Base-by-base conservation (phyloP, 108 stramenopile species). In the Cyclotella baltica region DNA sequence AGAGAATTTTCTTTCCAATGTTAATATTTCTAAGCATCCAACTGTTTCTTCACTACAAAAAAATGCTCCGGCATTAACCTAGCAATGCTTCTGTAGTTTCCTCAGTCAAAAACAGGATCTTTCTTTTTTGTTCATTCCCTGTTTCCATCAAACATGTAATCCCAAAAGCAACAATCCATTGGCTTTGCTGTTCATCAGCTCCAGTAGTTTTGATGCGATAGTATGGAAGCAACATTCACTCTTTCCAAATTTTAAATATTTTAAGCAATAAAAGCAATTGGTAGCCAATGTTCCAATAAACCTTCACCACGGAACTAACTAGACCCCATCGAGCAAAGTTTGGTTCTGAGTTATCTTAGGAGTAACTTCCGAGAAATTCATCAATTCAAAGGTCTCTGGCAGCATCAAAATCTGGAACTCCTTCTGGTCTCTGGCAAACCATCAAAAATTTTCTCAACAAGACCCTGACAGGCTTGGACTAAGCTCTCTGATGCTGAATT, bases 101-200 rank as follows among this genome's bases (percentile, higher is more conserved):
- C 51, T 4, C 4, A n/a, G 4, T n/a, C 51, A 52, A 52, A 52
- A n/a, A 52, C n/a, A 19, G 51, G 51, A 52, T 52, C 51, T 4
- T 52, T 10, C 4, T 4, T 10, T n/a, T 52, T 52, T 10, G 19
- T n/a, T n/a, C 51, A 52, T n/a, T 52, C 51, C 51, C 11, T 52
- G 51, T 52, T 52, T 10, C 18, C 51, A 52, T 52, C 51, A n/a
- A 19, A 52, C 11, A 52, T n/a, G n/a, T 10, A 13, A n/a, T 52
- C 4, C 51, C 51, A 52, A 52, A 52, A n/a, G 51, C 51, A 52
- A 52, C 51, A 52, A 52, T 52, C 51, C 51, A 52, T n/a, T n/a
- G 10, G 51, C 51, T n/a, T 52, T 52, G 4, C 19, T 20, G 4
- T 10, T n/a, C 51, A 52, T 52, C n/a, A 52, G n/a, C 19, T 52